Evolutionary conservation across 495 filamentous ascomycete genomes (phyloP).

Genomic region (Baudoinia panamericana): DNA sequence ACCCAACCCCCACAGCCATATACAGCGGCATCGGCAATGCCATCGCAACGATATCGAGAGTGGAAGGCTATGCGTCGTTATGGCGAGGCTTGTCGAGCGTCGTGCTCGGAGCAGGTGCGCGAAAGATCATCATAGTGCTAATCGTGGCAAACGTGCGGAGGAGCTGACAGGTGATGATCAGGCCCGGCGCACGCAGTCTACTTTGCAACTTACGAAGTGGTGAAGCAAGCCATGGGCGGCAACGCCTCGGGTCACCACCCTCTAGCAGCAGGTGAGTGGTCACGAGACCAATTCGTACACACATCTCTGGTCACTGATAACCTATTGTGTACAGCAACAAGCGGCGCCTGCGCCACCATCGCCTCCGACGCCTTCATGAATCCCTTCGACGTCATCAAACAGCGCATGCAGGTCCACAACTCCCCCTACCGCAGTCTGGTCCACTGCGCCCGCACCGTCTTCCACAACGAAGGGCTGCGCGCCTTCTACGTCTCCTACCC

Average conservation of each 20-base stretch:
- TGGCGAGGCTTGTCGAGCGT: conserved; percentile 97
- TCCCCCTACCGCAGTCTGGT: conserved; percentile 75
- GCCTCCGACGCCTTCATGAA: conserved; percentile 98
- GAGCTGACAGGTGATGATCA: conserved; percentile 26
- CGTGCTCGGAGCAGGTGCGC: conserved; percentile 79
- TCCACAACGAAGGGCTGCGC: conserved; percentile 70
- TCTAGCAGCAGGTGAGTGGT: conserved; percentile 63
- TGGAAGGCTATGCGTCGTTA: conserved; percentile 78
- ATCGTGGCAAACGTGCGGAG: not conserved
- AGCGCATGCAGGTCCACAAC: conserved; percentile 95
- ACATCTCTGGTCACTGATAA: not conserved
- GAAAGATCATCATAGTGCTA: not conserved
- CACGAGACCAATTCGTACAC: not conserved
- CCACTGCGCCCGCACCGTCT: conserved; percentile 77
- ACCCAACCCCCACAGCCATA: conserved; percentile 68
- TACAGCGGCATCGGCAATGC: conserved; percentile 89
- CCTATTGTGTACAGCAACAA: conserved; percentile 54
- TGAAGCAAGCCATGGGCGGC: conserved; percentile 90
- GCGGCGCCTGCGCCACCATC: conserved; percentile 88
- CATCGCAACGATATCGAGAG: conserved; percentile 75
- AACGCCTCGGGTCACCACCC: conserved; percentile 87
- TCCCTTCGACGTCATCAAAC: conserved; percentile 98
- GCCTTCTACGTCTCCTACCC: conserved; percentile 99
- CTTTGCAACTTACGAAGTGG: conserved; percentile 93
- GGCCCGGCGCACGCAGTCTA: conserved; percentile 96